Conservation (phyloP, 352 stramenopile genomes). For the Peronospora belbahrii region DNA sequence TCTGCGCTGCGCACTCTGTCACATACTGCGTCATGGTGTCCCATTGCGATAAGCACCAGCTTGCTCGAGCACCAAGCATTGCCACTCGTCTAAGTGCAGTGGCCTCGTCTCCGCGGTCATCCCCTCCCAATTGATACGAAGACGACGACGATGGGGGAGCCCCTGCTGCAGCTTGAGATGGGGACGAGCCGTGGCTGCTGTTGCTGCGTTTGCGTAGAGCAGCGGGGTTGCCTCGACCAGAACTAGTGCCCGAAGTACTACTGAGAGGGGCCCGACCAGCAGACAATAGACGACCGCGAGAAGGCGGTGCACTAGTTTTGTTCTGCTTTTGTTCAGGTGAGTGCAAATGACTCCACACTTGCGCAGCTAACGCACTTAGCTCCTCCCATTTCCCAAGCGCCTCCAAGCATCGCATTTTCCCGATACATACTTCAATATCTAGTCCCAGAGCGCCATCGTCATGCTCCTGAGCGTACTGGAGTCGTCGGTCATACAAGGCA, state of each 20-base stretch:
- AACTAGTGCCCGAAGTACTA: conserved; percentile 4
- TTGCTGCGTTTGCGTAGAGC: conserved; percentile 25
- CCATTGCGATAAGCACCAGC: conserved; percentile 80
- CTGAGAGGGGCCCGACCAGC: conserved; percentile 6
- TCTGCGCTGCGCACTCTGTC: conserved; percentile 31
- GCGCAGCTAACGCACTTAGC: conserved; percentile 81
- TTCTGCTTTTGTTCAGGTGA: conserved; percentile 11
- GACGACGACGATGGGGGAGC: conserved; percentile 9
- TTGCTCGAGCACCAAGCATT: conserved; percentile 77
- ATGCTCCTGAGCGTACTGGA: conserved; percentile 23
- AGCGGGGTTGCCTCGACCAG: conserved; percentile 4
- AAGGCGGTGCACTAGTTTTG: conserved; percentile 2
- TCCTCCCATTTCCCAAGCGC: conserved; percentile 93
- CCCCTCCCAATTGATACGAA: conserved; percentile 20
- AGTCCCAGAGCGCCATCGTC: conserved; percentile 18
- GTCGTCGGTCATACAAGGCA: conserved; percentile 82
- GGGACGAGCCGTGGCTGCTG: conserved; percentile 32
- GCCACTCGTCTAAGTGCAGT: conserved; percentile 52
- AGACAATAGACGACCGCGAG: conserved; percentile 13
- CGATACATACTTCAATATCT: conserved; percentile 91
- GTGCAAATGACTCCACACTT: conserved; percentile 44
- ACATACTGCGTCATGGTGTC: conserved; percentile 80
- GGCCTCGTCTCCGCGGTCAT: conserved; percentile 38
- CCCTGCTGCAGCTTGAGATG: conserved; percentile 13
- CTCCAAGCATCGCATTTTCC: conserved; percentile 96